Base-by-base conservation (phyloP, 176 grass and related monocot species). In the Panicum miliaceum region DNA sequence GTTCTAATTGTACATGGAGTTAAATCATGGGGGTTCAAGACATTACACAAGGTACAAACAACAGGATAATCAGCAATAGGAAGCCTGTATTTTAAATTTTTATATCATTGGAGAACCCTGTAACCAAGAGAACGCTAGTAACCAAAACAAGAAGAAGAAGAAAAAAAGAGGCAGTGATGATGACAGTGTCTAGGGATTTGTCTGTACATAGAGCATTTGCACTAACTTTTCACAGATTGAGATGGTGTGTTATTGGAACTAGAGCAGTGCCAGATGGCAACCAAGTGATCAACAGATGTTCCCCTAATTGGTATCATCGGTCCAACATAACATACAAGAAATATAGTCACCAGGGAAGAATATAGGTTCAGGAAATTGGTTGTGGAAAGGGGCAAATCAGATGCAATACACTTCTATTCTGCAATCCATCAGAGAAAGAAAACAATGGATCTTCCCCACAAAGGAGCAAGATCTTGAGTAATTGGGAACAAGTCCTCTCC, bases 291-390 rank as follows among this genome's bases (percentile, higher is more conserved):
- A 10, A 60, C 18, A 14, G 0, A 59, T 32, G 8, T 78, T 8
- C 1, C 47, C 50, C 11, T 68, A 58, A 61, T 83, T 42, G 29
- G 73, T 40, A 64, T 58, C 12, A 54, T 8, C 22, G 6, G 81
- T 76, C 40, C 29, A 75, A 26, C 80, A 27, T 73, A 47, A 13
- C 51, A 78, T n/a, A 34, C 78, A 47, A 25, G 5, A 78, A 82
- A 83, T 78, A 4, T 20, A 41, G 48, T 15, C 20, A 72, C 54
- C 15, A 53, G 5, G 22, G 11, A 54, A 57, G 42, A 82, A 19
- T n/a, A 61, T 8, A 12, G 68, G 36, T 68, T 22, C 36, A 40
- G 64, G 29, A 65, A 66, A 67, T 45, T 14, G 10, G 76, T 16
- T 58, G 75, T 54, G 41, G 22, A 66, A 20, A 73, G 48, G 59